Evolutionary conservation across 352 stramenopile species (phyloP).

Genomic region (Phytophthora litchii): DNA sequence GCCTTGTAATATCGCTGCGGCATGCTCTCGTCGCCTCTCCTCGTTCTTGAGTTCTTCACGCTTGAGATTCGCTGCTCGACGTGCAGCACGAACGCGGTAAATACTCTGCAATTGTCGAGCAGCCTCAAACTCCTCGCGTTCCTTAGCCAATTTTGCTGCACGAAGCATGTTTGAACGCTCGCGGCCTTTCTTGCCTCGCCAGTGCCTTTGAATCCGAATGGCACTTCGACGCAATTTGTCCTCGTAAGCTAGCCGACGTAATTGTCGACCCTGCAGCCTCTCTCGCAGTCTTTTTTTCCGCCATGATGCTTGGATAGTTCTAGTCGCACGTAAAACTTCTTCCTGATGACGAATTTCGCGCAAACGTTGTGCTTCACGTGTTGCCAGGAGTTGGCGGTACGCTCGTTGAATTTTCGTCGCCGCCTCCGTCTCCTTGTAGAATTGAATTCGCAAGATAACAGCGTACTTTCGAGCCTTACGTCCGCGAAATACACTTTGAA

Average conservation of each 20-base stretch:
- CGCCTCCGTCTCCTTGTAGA: slow-evolving; percentile 61
- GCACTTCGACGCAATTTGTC: slow-evolving; percentile 38
- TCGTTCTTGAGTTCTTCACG: slow-evolving; percentile 43
- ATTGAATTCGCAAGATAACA: slow-evolving; percentile 49
- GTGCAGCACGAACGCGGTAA: slow-evolving; percentile 54
- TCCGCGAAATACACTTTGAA: slow-evolving; percentile 74
- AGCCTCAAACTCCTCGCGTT: slow-evolving; percentile 48
- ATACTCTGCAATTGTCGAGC: slow-evolving; percentile 69
- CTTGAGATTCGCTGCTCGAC: slow-evolving; percentile 38
- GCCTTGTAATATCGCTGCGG: slow-evolving; percentile 49
- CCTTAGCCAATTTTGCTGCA: slow-evolving; percentile 34
- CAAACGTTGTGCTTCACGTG: slow-evolving; percentile 24
- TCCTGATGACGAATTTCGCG: slow-evolving; percentile 22
- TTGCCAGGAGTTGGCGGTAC: slow-evolving; percentile 31
- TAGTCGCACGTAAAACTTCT: slow-evolving; percentile 30
- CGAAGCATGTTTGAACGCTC: slow-evolving; percentile 31
- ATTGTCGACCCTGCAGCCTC: slow-evolving; percentile 30
- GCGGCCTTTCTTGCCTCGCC: slow-evolving; percentile 60
- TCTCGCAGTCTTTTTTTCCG: slow-evolving; percentile 45
- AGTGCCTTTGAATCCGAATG: slow-evolving; percentile 76
- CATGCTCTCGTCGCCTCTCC: slow-evolving; percentile 41
- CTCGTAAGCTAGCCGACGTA: slow-evolving; percentile 25
- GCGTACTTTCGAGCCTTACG: slow-evolving; percentile 58
- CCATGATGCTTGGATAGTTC: slow-evolving; percentile 53
- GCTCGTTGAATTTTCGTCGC: slow-evolving; percentile 61